Evolutionary conservation across 768 basidiomycete genomes (phyloP).

Genomic region (Tremella mesenterica): DNA sequence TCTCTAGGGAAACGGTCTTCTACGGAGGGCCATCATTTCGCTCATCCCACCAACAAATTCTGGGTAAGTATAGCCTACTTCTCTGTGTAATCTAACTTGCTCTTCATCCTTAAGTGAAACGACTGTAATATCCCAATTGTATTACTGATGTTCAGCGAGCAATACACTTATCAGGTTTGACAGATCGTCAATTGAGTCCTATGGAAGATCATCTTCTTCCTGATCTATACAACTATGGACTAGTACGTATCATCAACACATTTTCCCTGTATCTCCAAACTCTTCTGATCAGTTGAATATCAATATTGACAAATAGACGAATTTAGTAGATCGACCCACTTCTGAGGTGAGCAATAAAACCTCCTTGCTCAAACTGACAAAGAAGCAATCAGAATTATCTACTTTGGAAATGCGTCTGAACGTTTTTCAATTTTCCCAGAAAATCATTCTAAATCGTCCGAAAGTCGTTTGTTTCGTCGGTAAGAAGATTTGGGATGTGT

Average conservation of each 20-base stretch:
- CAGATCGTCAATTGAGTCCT: conserved; percentile 51
- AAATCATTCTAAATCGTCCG: conserved; percentile 55
- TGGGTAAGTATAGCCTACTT: conserved; percentile 47
- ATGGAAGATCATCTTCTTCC: conserved; percentile 58
- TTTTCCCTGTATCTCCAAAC: no score
- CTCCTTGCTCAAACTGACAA: not conserved
- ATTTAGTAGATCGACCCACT: conserved; percentile 64
- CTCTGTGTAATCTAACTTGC: not conserved
- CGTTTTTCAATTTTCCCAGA: conserved; percentile 56
- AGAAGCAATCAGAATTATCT: conserved; percentile 43
- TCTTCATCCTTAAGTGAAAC: no score
- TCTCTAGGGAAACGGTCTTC: conserved; percentile 58
- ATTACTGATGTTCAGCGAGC: conserved; percentile 43
- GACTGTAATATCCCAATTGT: no score
- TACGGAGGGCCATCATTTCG: conserved; percentile 66
- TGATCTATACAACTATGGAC: conserved; percentile 54
- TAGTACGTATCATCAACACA: conserved; percentile 50
- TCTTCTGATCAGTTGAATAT: not conserved
- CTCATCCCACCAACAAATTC: conserved; percentile 71
- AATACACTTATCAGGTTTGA: conserved; percentile 59
- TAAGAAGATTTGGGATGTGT: conserved; percentile 55
- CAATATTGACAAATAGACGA: conserved; percentile 28
- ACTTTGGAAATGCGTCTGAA: conserved; percentile 44
- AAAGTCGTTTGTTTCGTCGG: conserved; percentile 71
- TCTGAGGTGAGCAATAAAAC: conserved; percentile 50